Evolutionary conservation across 148 eudicot species (phyloP).

Genomic region (Diospyros lotus): DNA sequence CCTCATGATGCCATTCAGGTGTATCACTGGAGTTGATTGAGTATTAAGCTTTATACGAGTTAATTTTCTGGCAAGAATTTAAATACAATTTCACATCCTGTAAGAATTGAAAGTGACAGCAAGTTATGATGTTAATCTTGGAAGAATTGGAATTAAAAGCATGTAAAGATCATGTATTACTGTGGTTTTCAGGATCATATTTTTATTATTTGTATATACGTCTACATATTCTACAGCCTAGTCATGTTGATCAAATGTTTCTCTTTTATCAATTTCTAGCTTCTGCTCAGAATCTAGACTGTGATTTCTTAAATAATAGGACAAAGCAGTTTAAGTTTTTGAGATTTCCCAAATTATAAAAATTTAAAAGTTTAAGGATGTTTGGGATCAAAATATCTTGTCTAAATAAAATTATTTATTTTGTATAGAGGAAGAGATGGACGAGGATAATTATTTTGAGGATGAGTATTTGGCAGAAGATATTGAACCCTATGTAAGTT

Average conservation of each 20-base stretch:
- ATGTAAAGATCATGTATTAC: too few relatives aligned
- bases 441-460: constrained; percentile 49
- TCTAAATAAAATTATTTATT: constrained; percentile 5
- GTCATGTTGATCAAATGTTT: not conserved
- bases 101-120: too few relatives aligned
- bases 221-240: not conserved
- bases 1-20: not conserved
- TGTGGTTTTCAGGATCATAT: too few relatives aligned
- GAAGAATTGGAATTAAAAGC: too few relatives aligned
- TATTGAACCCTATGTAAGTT: constrained; percentile 56
- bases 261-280: too few relatives aligned
- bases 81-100: too few relatives aligned
- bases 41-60: too few relatives aligned
- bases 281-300: not conserved
- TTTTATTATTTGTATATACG: too few relatives aligned
- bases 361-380: not conserved
- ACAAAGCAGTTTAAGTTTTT: not conserved
- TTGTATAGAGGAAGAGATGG: constrained; percentile 43
- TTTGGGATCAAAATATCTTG: not conserved
- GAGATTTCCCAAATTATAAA: not conserved
- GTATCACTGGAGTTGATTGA: not conserved
- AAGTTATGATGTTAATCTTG: too few relatives aligned
- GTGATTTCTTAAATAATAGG: not conserved
- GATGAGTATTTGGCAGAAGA: constrained; percentile 57
- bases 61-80: too few relatives aligned